Evolutionary conservation across 306 rosid genomes (phyloP).

Genomic region (Vachellia pachyceras): DNA sequence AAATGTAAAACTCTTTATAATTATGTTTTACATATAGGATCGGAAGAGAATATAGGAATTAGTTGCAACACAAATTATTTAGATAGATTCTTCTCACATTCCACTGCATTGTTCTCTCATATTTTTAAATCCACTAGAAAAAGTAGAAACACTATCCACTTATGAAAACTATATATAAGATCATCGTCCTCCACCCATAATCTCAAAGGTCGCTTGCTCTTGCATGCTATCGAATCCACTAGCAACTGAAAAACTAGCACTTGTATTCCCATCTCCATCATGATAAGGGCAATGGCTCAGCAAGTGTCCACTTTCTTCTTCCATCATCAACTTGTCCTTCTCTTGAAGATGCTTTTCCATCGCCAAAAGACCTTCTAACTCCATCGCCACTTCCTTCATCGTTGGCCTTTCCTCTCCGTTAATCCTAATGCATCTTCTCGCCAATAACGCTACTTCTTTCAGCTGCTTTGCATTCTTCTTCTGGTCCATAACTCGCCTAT

Average conservation of each 20-base stretch:
- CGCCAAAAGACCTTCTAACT: not conserved
- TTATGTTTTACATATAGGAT: too few relatives aligned
- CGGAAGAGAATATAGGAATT: too few relatives aligned
- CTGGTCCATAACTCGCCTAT: not conserved
- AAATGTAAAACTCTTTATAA: too few relatives aligned
- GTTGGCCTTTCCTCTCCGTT: too few relatives aligned
- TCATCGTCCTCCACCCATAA: not conserved
- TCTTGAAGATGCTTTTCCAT: not conserved
- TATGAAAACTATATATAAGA: not conserved
- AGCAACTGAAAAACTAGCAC: not conserved
- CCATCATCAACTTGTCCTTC: not conserved
- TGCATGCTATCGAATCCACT: not conserved
- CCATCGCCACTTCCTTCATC: not conserved
- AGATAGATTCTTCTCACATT: too few relatives aligned
- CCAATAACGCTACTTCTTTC: not conserved
- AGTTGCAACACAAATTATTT: not conserved
- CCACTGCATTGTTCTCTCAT: too few relatives aligned
- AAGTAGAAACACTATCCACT: not conserved
- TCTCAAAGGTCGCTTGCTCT: not conserved
- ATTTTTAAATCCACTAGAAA: too few relatives aligned
- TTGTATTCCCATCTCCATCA: not conserved
- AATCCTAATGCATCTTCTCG: not conserved
- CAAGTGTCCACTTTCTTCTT: not conserved
- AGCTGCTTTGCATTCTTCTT: not conserved
- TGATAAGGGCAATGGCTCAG: not conserved